phyloP scores from a whole-genome alignment of 768 basidiomycete genomes.

The Russula emetica region DNA sequence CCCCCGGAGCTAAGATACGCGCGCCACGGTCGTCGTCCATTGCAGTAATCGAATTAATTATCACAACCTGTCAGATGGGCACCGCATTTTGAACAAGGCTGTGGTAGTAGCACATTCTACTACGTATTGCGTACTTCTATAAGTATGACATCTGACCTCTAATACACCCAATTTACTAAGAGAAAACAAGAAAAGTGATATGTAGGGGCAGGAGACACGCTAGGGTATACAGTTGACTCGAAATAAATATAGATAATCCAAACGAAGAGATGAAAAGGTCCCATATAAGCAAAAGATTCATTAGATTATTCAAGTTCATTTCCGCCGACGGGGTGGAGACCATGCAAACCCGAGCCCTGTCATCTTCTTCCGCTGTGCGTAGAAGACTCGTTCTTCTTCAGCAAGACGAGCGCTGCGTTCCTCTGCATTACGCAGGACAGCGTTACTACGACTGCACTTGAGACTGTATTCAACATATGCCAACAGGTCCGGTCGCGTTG shows the following conservation, averaged over 20 bases:
- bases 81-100: not conserved
- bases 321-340: not conserved
- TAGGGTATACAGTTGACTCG: not conserved
- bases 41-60: not conserved
- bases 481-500: slow-evolving; percentile 5
- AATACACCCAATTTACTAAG: not conserved
- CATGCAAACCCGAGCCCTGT: not conserved
- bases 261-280: not conserved
- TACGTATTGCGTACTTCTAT: not conserved
- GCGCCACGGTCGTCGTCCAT: not conserved
- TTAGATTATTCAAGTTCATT: not conserved
- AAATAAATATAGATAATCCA: not conserved
- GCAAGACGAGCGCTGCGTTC: not conserved
- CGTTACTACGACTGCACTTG: not conserved
- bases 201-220: not conserved
- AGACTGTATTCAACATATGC: slow-evolving; percentile 16
- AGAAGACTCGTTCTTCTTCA: not conserved
- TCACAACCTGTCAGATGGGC: not conserved
- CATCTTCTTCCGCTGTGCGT: slow-evolving; percentile 6
- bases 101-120: not conserved
- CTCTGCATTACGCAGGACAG: not conserved
- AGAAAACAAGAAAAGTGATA: not conserved
- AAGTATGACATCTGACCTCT: no score
- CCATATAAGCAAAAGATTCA: not conserved
- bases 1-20: not conserved